Conservation (phyloP, 129 eudicot species). For the Saussurea involucrata region DNA sequence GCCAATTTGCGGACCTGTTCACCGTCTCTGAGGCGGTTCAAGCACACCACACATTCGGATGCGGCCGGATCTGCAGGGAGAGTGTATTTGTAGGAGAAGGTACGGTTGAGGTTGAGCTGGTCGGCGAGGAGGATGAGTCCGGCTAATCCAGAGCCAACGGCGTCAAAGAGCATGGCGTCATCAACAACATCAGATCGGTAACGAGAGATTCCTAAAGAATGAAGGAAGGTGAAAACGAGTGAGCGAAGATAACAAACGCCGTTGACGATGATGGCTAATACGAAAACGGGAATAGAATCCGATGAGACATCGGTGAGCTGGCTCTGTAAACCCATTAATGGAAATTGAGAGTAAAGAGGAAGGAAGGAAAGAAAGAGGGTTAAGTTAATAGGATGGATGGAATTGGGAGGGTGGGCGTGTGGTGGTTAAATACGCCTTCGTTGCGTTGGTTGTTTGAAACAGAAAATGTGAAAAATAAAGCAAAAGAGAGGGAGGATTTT, state of each 20-base stretch:
- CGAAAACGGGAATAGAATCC: slow-evolving; percentile 50
- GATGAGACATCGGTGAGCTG: slow-evolving; percentile 67
- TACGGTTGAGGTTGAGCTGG: slow-evolving; percentile 58
- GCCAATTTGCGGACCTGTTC: slow-evolving; percentile 62
- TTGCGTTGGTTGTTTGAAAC: not conserved
- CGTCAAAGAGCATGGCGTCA: slow-evolving; percentile 29
- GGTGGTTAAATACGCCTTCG: not conserved
- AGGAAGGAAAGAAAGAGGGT: not conserved
- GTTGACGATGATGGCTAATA: slow-evolving; percentile 43
- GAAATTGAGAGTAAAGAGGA: not conserved
- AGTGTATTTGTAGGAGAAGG: slow-evolving; percentile 28
- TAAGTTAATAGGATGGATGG: too few relatives aligned
- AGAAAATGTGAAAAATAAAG: not conserved
- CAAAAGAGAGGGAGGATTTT: slow-evolving; percentile 18
- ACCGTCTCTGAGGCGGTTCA: slow-evolving; percentile 53
- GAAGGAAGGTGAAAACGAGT: slow-evolving; percentile 36
- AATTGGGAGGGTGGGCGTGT: not conserved
- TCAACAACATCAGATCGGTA: slow-evolving; percentile 25
- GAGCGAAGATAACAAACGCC: slow-evolving; percentile 59
- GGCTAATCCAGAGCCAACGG: slow-evolving; percentile 64
- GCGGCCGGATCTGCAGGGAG: not conserved
- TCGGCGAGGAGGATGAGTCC: slow-evolving; percentile 54
- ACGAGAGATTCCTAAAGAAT: slow-evolving; percentile 24
- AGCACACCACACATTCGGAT: slow-evolving; percentile 64
- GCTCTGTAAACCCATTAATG: slow-evolving; percentile 64